Base-by-base conservation (phyloP, 106 monocot species). In the Acanthochlamys bracteata region DNA sequence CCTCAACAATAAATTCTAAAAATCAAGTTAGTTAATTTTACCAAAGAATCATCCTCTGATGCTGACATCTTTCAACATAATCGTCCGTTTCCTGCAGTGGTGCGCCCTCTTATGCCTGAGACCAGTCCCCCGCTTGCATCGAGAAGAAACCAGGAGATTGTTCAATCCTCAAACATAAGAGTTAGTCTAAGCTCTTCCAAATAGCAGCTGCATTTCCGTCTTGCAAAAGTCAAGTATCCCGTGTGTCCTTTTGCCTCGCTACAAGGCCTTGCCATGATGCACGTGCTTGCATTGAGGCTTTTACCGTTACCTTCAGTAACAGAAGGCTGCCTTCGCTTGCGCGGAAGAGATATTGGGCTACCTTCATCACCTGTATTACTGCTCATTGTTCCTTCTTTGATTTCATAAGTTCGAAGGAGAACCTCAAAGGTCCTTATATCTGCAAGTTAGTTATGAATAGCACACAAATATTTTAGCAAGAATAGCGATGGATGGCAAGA, bases 401-500 rank as follows among this genome's bases (percentile, higher is more conserved):
- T 78, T 74, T 96, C 96, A 58, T 88, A 96, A 0, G 74, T 72
- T 11, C 96, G 82, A 24, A 96, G 87, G 15, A 96, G 82, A 46
- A 96, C 72, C 67, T 96, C 96, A 67, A 96, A 96, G 25, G 88
- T 96, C 42, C 90, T 82, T 63, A 96, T 67, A 76, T 91, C 96
- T 96, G 69, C 73, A 40, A 13, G 43, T 43, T 43, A 43, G 13
- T 43, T 8, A 13, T 8, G 43, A 43, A 13, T 43, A 13, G n/a
- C n/a, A n/a, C n/a, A n/a, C n/a, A n/a, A n/a, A n/a, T n/a, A n/a
- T n/a, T n/a, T n/a, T n/a, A n/a, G n/a, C n/a, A n/a, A n/a, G n/a
- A n/a, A n/a, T n/a, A n/a, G n/a, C n/a, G n/a, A n/a, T n/a, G n/a
- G n/a, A n/a, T n/a, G n/a, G n/a, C n/a, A n/a, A n/a, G n/a, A n/a